Base-by-base conservation (phyloP, 768 basidiomycete species). In the Boletus rex-veris region DNA sequence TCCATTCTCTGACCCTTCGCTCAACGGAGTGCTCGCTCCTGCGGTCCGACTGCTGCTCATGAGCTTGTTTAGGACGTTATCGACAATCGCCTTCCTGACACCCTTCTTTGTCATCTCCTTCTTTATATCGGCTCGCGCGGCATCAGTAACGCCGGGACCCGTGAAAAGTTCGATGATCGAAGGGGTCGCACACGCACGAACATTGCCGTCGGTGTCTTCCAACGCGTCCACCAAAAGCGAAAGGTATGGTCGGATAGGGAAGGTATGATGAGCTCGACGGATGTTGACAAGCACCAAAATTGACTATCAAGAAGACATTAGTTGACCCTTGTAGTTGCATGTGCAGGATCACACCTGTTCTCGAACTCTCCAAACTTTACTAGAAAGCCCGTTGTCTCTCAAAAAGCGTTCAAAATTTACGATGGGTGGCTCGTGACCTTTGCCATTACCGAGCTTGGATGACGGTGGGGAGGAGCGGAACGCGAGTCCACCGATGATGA, bases 101-200 rank as follows among this genome's bases (percentile, higher is more conserved):
- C 81, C 81, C 69, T 90, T 91, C 74, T 88, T 92, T 3, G 79
- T 69, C 78, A 98, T 79, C 67, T 92, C 88, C 66, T 92, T 94
- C 78, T 97, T 98, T 50, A 98, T 77, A 68, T 98, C 96, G 5
- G 93, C 83, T 48, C 91, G 85, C 4, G 97, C 97, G 8, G 84
- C 85, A 65, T 95, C 88, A 3, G 86, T 84, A 14, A 92, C 91
- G 5, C 81, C 83, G 0, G 87, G 80, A 15, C 90, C 90, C 1
- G 91, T 85, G 65, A 98, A 96, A 50, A 99, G 77, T 59, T 87
- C 84, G 15, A 97, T 80, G 53, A 92, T 80, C 1, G 91, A 85
- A 60, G 82, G 80, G 45, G 86, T 83, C 8, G 95, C 87, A 65
- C 85, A 86, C 51, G 93, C 88, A 41, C 97, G 87, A 48, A 98